These are phyloP conservation scores for Mucor velutinosus DNA, from an alignment of 371 early-diverging fungal species.

Conservation along the genomic window DNA sequence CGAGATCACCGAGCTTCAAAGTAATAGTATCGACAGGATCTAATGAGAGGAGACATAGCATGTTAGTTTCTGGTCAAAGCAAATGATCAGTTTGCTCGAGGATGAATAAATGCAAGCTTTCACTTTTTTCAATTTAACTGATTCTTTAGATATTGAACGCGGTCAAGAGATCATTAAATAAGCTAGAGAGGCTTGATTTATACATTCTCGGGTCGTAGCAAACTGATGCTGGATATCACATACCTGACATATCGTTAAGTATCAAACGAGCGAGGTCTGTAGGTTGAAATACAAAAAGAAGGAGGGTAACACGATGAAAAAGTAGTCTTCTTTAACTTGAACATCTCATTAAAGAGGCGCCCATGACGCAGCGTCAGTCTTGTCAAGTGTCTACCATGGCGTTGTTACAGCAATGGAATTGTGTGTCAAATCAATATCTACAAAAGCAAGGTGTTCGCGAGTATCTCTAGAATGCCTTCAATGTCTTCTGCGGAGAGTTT, in stretches of 20 bases:
- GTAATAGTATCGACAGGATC: constrained; percentile 36
- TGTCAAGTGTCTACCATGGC: no score
- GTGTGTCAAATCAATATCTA: no score
- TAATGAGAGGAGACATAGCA: not conserved
- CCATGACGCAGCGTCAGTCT: not conserved
- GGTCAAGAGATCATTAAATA: not conserved
- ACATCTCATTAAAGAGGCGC: not conserved
- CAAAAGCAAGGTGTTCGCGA: no score
- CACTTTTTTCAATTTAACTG: not conserved
- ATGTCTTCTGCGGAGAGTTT: no score
- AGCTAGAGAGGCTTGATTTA: not conserved
- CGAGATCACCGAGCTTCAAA: constrained; percentile 35
- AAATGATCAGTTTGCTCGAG: not conserved
- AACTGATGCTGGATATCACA: not conserved
- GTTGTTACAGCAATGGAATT: not conserved
- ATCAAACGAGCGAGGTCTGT: not conserved
- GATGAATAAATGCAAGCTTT: not conserved
- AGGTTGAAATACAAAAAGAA: not conserved
- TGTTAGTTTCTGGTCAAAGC: not conserved
- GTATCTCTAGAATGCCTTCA: no score
- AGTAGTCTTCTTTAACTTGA: not conserved
- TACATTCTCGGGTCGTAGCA: not conserved
- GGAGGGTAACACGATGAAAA: not conserved
- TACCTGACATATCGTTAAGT: not conserved
- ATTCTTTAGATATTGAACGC: not conserved